A percentile compares a stretch with the other conserved stretches of the same genome.
phyloP scores from a whole-genome alignment of 2,329 filamentous ascomycete genomes.

The Coniella lustricola region DNA sequence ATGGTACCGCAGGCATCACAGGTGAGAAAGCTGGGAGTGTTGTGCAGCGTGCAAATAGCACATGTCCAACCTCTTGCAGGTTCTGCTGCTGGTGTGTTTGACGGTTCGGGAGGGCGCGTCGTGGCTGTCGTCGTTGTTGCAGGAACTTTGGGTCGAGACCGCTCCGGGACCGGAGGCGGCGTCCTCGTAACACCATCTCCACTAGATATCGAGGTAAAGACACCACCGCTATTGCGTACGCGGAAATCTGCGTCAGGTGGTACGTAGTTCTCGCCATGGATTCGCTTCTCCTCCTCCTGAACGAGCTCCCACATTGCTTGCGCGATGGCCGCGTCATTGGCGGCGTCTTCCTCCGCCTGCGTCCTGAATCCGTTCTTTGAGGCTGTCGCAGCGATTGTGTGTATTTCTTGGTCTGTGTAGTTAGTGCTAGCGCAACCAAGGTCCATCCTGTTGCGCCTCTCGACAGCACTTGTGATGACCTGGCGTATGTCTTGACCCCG shows the following conservation, averaged over 20 bases:
- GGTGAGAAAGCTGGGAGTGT: constrained; percentile 40
- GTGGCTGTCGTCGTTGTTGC: background rate
- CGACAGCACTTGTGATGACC: constrained; percentile 65
- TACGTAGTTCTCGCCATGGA: constrained; percentile 49
- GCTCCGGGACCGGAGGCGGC: constrained; percentile 10
- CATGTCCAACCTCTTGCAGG: constrained; percentile 42
- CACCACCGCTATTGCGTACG: constrained; percentile 34
- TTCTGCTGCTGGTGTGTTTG: constrained; percentile 1
- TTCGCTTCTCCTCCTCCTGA: constrained; percentile 62
- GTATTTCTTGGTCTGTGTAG: constrained; percentile 58
- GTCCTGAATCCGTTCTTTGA: constrained; percentile 71
- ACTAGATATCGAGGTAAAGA: constrained; percentile 22
- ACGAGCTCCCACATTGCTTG: constrained; percentile 81
- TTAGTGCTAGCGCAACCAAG: constrained; percentile 71
- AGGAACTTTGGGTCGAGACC: constrained; percentile 8
- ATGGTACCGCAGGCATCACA: constrained; percentile 51
- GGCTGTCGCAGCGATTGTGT: constrained; percentile 55
- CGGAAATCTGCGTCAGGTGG: constrained; percentile 43
- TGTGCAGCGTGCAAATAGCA: constrained; percentile 49
- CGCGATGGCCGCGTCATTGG: constrained; percentile 80
- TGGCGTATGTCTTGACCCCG: constrained; percentile 62
- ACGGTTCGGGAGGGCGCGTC: no score
- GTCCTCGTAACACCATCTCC: constrained; percentile 20
- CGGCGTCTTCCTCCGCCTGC: constrained; percentile 79
- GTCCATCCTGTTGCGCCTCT: constrained; percentile 58